These are phyloP conservation scores for Talaromyces atroroseus DNA, from an alignment of 2,329 filamentous ascomycete genomes.

Conservation along the genomic window DNA sequence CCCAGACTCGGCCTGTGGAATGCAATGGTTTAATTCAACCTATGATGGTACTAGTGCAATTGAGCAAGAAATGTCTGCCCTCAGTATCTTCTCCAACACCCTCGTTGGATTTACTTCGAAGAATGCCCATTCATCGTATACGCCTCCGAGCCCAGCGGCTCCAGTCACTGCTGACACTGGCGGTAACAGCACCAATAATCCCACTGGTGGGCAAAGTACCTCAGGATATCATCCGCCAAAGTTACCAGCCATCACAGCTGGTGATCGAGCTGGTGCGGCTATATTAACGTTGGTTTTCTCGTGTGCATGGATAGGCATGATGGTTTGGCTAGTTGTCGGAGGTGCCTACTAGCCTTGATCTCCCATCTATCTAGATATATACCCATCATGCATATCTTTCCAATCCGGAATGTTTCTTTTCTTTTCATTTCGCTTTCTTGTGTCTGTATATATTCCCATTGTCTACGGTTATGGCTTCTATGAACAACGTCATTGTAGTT, in stretches of 20 bases:
- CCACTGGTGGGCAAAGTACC: conserved; percentile 35
- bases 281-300: conserved; percentile 17
- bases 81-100: conserved; percentile 30
- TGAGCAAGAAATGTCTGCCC: conserved; percentile 39
- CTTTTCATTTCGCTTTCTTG: neutral
- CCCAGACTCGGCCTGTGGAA: conserved; percentile 51
- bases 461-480: neutral
- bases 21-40: conserved; percentile 35
- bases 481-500: neutral
- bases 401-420: neutral
- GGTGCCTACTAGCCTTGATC: conserved; percentile 7
- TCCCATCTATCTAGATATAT: neutral
- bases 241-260: conserved; percentile 8
- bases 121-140: conserved; percentile 5
- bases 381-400: neutral
- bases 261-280: conserved; percentile 13
- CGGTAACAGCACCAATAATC: conserved; percentile 51
- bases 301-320: conserved; percentile 15
- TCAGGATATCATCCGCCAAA: conserved; percentile 10
- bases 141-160: conserved; percentile 23
- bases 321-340: conserved; percentile 15
- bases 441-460: neutral
- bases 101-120: conserved; percentile 25
- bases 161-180: conserved; percentile 48
- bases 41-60: conserved; percentile 34